Evolutionary conservation across 495 filamentous ascomycete genomes (phyloP).

Genomic region (Penicillium taxi): DNA sequence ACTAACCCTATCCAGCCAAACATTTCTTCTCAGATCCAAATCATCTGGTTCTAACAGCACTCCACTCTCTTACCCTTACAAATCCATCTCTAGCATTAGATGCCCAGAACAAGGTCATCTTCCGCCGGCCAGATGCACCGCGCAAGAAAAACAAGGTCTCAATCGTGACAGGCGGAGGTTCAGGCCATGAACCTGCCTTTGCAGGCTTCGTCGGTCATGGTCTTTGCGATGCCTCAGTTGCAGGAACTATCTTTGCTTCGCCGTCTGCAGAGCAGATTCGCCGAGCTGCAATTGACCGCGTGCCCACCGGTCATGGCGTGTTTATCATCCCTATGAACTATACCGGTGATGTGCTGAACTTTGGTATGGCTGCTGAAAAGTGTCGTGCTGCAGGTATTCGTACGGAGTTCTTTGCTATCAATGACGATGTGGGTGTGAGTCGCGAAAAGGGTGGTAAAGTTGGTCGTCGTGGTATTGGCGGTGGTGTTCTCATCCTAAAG

Average conservation of each 20-base stretch:
- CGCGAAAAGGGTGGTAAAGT: conserved; percentile 78
- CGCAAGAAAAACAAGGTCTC: conserved; percentile 54
- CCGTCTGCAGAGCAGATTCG: conserved; percentile 84
- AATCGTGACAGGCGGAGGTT: conserved; percentile 82
- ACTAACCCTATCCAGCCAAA: conserved; percentile 44
- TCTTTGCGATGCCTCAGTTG: conserved; percentile 76
- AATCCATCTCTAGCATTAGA: conserved; percentile 85
- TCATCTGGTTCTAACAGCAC: conserved; percentile 68
- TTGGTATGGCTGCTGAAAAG: conserved; percentile 92
- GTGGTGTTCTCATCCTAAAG: conserved; percentile 84
- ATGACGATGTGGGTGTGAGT: conserved; percentile 93
- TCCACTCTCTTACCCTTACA: conserved; percentile 68
- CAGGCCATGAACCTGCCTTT: conserved; percentile 90
- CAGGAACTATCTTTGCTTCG: conserved; percentile 88
- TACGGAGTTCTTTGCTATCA: conserved; percentile 89
- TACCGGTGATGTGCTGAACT: conserved; percentile 80
- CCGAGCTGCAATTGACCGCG: conserved; percentile 61
- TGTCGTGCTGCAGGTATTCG: conserved; percentile 70
- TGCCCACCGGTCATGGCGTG: conserved; percentile 64
- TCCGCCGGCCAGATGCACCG: conserved; percentile 54
- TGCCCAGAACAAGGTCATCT: conserved; percentile 74
- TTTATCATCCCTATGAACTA: conserved; percentile 63
- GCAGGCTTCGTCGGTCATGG: conserved; percentile 63
- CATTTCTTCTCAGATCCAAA: conserved; percentile 89
- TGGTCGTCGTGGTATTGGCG: conserved; percentile 82